Conservation (phyloP, 352 stramenopile genomes). For the Globisporangium uncinulatum region DNA sequence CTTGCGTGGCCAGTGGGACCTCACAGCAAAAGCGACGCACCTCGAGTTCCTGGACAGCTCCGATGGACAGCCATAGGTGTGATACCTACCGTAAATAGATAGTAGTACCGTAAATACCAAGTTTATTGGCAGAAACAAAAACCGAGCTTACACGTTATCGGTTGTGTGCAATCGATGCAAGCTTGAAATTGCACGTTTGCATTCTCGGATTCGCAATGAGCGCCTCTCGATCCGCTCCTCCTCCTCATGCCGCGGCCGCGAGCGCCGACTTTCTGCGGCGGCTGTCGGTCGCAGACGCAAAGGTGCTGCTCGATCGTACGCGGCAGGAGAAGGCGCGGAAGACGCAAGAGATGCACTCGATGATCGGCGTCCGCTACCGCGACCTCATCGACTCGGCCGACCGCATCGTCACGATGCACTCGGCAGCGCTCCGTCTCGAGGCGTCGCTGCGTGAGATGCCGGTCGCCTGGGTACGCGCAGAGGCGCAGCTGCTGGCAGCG, state of each 20-base stretch:
- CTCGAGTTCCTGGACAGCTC: constrained; percentile 75
- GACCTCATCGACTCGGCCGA: constrained; percentile 92
- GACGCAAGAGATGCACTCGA: constrained; percentile 89
- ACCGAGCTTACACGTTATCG: no score
- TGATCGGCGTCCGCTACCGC: constrained; percentile 90
- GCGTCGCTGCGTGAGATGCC: constrained; percentile 82
- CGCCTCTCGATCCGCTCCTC: background rate
- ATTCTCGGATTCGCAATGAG: background rate
- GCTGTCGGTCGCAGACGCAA: constrained; percentile 77
- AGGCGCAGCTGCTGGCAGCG: constrained; percentile 28
- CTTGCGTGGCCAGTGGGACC: constrained; percentile 61
- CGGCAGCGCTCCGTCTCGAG: constrained; percentile 74
- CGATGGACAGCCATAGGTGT: constrained; percentile 50
- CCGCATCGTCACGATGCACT: constrained; percentile 91
- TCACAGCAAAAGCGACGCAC: constrained; percentile 39
- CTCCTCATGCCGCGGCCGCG: background rate
- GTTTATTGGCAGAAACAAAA: no score
- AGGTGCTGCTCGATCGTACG: constrained; percentile 76
- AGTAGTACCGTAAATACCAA: no score
- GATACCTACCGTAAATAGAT: background rate
- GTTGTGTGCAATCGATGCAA: no score
- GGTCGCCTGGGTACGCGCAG: constrained; percentile 67
- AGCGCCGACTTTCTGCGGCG: constrained; percentile 63
- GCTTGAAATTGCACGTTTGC: no score
- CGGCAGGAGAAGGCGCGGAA: constrained; percentile 85